Base-by-base conservation (phyloP, 1,284 basidiomycete species). In the Cryptococcus sp. region DNA sequence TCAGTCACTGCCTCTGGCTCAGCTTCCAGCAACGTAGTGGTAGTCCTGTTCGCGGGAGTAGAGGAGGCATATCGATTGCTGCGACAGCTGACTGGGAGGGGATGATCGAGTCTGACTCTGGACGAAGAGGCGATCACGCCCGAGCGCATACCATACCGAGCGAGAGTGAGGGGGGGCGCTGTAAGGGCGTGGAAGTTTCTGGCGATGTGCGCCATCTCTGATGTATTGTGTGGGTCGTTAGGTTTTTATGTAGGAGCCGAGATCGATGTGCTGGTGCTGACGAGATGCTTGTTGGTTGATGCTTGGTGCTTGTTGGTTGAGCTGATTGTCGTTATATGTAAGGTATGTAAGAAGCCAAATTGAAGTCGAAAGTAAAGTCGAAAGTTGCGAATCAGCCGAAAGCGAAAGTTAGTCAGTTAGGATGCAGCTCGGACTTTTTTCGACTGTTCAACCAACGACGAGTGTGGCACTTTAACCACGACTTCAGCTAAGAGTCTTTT, bases 61-160 rank as follows among this genome's bases (percentile, higher is more conserved):
- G 45, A 16, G 25, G 50, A 38, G 30, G 30, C 30, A 13, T 10
- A 35, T 35, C 30, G 30, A 4, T 8, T 35, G 30, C 30, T 35
- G 30, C 30, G 30, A 47, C 38, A 38, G 25, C 41, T 19, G 23
- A 50, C 22, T 43, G 48, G 57, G 22, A 20, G 55, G 30, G 50
- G 58, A 47, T 54, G 52, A 54, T 58, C 57, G 15, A 51, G 45
- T 16, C 47, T 58, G 16, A 52, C 40, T 45, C 61, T 45, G 20
- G 58, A 65, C 41, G 54, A 63, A 41, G 56, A 64, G 35, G 54
- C 58, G 50, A 59, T 35, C 30, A 13, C 30, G 30, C 30, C 30
- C 13, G 30, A 10, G 30, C 30, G 30, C 30, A 35, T 35, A 35
- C 30, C 30, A 35, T 35, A 13, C 13, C 30, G 30, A 35, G 30